Percentiles rank a stretch among this genome's conserved stretches.
phyloP scores from a whole-genome alignment of 495 filamentous ascomycete genomes.

The Polyplosphaeria fusca region DNA sequence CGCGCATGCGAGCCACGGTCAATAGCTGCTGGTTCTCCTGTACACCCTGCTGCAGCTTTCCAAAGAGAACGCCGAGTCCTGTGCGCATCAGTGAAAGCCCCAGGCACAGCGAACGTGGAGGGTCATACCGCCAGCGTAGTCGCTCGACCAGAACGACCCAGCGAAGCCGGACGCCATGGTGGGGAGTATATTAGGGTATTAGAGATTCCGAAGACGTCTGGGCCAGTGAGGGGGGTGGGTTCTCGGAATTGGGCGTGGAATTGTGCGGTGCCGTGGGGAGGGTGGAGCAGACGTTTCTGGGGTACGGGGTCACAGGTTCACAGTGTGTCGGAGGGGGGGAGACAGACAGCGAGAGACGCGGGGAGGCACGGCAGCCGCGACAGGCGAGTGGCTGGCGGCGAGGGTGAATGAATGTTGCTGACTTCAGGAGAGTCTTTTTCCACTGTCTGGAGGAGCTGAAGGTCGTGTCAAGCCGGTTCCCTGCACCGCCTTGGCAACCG shows the following conservation, averaged over 20 bases:
- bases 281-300: conserved; percentile 21
- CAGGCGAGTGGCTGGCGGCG: neutral
- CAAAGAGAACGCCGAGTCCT: conserved; percentile 93
- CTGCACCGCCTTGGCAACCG: conserved; percentile 8
- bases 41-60: conserved; percentile 93
- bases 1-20: conserved; percentile 87
- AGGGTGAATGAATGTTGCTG: conserved; percentile 3
- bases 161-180: conserved; percentile 33
- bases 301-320: conserved; percentile 5
- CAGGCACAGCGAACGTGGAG: neutral
- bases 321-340: neutral
- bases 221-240: neutral
- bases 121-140: conserved; percentile 36
- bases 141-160: conserved; percentile 36
- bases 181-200: conserved; percentile 14
- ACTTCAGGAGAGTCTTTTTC: conserved; percentile 15
- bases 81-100: conserved; percentile 8
- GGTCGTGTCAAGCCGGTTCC: conserved; percentile 4
- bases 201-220: conserved; percentile 5
- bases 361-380: neutral
- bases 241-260: neutral
- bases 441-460: conserved; percentile 9
- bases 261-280: neutral
- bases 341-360: neutral
- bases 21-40: conserved; percentile 93